Conservation (phyloP, 257 asterid genomes). For the Euphrasia confusa region DNA sequence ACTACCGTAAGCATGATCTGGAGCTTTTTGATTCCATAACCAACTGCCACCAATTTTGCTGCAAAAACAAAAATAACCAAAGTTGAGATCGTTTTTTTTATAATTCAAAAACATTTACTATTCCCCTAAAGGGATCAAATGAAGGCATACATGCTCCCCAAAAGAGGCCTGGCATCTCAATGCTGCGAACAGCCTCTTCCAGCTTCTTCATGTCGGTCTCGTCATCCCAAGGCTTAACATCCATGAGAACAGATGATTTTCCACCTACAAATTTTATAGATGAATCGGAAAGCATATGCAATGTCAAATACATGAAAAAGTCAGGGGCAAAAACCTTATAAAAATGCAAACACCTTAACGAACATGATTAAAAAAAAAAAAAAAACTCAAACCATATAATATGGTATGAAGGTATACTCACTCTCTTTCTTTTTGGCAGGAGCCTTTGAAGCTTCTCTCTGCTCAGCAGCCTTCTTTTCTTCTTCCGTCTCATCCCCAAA, state of each 20-base stretch:
- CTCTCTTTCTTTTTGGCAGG: constrained; percentile 94
- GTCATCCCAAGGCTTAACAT: constrained; percentile 94
- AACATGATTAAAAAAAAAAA: not conserved
- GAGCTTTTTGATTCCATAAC: constrained; percentile 78
- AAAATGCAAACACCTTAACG: not conserved
- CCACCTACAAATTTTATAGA: constrained; percentile 50
- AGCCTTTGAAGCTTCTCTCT: constrained; percentile 76
- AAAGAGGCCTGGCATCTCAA: constrained; percentile 65
- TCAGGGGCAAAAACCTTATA: too few relatives aligned
- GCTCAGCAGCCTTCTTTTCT: constrained; percentile 92
- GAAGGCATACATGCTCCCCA: constrained; percentile 95
- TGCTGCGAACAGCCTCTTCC: constrained; percentile 76
- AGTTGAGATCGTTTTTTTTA: not conserved
- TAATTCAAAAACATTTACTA: not conserved
- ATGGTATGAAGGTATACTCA: constrained; percentile 27
- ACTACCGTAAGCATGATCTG: constrained; percentile 68
- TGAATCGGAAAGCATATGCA: not conserved
- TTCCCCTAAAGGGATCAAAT: not conserved
- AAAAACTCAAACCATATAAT: not conserved
- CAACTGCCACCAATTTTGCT: constrained; percentile 64
- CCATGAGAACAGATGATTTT: constrained; percentile 92
- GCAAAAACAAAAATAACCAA: constrained; percentile 20
- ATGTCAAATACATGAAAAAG: not conserved
- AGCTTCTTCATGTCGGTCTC: constrained; percentile 96
- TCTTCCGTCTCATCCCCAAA: constrained; percentile 98